A percentile compares a stretch with the other conserved stretches of the same genome.
Evolutionary conservation across 2,329 filamentous ascomycete species (phyloP).

Genomic region (Emmonsiellopsis sp.): DNA sequence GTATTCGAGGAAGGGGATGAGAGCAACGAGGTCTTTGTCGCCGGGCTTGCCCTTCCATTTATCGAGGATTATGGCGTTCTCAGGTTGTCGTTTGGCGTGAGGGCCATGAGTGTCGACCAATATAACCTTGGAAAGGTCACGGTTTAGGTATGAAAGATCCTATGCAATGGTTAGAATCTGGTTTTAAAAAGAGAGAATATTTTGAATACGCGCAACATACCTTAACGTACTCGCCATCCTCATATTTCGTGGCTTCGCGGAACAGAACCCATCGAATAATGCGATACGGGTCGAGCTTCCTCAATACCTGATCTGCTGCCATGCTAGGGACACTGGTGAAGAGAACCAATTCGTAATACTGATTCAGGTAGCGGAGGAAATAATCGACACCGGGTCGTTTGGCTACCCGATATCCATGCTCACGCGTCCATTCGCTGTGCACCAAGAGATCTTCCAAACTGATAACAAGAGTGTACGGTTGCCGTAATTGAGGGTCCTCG

Average conservation of each 20-base stretch:
- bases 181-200: neutral
- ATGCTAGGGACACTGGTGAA: slow-evolving; percentile 83
- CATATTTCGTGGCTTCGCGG: slow-evolving; percentile 93
- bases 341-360: slow-evolving; percentile 95
- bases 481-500: slow-evolving; percentile 64
- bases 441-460: slow-evolving; percentile 90
- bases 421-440: slow-evolving; percentile 87
- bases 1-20: slow-evolving; percentile 97
- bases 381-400: slow-evolving; percentile 95
- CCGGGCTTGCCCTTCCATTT: slow-evolving; percentile 79
- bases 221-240: slow-evolving; percentile 95
- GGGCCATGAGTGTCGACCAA: slow-evolving; percentile 78
- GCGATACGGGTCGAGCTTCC: slow-evolving; percentile 89
- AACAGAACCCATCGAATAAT: slow-evolving; percentile 94
- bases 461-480: slow-evolving; percentile 85
- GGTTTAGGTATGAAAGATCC: slow-evolving; percentile 97
- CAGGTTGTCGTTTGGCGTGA: slow-evolving; percentile 84
- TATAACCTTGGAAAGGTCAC: slow-evolving; percentile 89
- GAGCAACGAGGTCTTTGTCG: slow-evolving; percentile 75
- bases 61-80: slow-evolving; percentile 85
- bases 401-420: slow-evolving; percentile 90
- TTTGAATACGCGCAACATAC: slow-evolving; percentile 38
- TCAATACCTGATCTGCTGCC: slow-evolving; percentile 76
- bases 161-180: slow-evolving; percentile 28
- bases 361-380: slow-evolving; percentile 90